Base-by-base conservation (phyloP, 257 asterid genomes). In the Echium plantagineum region DNA sequence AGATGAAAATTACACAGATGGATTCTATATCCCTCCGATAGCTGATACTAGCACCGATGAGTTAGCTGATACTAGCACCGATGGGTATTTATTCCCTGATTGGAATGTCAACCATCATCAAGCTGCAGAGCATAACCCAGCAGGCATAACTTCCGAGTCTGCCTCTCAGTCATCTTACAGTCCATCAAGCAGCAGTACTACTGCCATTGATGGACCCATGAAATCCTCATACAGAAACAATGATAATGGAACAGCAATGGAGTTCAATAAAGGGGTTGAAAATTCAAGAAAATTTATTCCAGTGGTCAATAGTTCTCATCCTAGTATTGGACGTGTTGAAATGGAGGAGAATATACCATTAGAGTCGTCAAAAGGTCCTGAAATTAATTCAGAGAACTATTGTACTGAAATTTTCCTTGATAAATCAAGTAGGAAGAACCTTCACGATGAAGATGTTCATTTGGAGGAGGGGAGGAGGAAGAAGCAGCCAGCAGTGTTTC, bases 251-350 rank as follows among this genome's bases (percentile, higher is more conserved):
- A 65, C 77, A 2, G 69, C 68, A 3, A 75, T 77, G 86, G 70
- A 79, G 63, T 85, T 80, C 65, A 70, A 48, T 55, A 80, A 76
- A 62, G 94, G 86, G 56, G 75, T 79, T 8, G 85, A 75, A 66
- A 84, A 81, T 64, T 88, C 84, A 20, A 77, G 63, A 42, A 77
- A 78, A 26, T 75, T 80, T 55, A 81, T 81, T 57, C 83, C 82
- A 13, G 66, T 59, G 54, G 72, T 60, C 5, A 13, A 42, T 42
- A 3, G 5, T 42, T 42, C 3, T 4, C 15, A 1, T 10, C 4
- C 49, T 13, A 42, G 17, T 13, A 13, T 42, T 42, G 17, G 16
- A 4, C 49, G 1, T 13, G 49, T 12, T 42, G 16, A 42, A 13
- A 10, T 13, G 3, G 3, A 1, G 21, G 26, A 21, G 21, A 53